These are phyloP conservation scores for Nicotiana otophora DNA, from an alignment of 257 asterid species.

Conservation along the genomic window DNA sequence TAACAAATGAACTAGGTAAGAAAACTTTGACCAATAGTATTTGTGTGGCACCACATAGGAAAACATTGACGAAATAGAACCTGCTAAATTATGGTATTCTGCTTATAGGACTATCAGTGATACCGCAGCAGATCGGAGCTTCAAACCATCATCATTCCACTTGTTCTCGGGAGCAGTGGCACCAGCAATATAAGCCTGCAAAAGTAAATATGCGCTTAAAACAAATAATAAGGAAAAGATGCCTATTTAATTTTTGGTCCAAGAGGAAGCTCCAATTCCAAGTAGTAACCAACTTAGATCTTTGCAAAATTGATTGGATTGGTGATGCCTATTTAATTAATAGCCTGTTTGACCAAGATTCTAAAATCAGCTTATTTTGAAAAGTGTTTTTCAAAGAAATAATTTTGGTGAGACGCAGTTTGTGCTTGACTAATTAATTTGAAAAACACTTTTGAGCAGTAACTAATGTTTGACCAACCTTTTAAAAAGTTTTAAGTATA, in stretches of 20 bases:
- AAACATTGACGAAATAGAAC: background rate
- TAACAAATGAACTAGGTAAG: background rate
- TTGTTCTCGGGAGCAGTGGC: constrained; percentile 73
- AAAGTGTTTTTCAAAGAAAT: no score
- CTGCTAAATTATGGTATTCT: background rate
- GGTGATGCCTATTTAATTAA: background rate
- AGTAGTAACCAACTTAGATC: background rate
- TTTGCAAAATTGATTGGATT: background rate
- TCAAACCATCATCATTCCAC: constrained; percentile 70
- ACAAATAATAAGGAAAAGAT: background rate
- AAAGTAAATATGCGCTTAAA: background rate
- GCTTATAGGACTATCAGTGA: constrained; percentile 52
- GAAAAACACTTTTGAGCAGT: no score
- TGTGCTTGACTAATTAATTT: no score
- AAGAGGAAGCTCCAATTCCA: background rate
- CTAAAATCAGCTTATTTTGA: no score
- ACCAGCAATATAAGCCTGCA: constrained; percentile 70
- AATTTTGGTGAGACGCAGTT: no score
- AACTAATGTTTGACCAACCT: no score
- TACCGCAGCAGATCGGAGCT: constrained; percentile 89
- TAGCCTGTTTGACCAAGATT: no score
- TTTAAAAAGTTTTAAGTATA: no score
- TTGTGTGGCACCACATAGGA: background rate
- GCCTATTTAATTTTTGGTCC: background rate
- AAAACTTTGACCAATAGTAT: background rate